These are phyloP conservation scores for Sedum album DNA, from an alignment of 164 flowering plant species.

Conservation along the genomic window DNA sequence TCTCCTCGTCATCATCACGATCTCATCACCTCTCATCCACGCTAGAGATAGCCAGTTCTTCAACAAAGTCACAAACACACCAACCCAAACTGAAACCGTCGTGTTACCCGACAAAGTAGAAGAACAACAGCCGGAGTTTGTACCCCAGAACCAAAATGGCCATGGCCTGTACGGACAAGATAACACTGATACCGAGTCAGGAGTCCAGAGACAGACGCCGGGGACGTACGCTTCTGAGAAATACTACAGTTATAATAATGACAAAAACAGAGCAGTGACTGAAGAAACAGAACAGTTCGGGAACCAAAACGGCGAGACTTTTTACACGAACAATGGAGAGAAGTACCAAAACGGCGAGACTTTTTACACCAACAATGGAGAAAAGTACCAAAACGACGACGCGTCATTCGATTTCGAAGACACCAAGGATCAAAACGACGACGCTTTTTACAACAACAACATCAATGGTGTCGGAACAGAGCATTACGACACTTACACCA, in stretches of 20 bases:
- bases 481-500: background rate
- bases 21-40: background rate
- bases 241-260: no score
- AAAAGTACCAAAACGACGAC: background rate
- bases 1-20: background rate
- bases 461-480: background rate
- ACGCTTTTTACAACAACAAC: background rate
- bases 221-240: background rate
- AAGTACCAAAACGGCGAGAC: background rate
- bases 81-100: background rate
- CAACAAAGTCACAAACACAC: conserved; percentile 2
- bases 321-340: background rate
- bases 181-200: background rate
- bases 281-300: background rate
- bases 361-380: background rate
- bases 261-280: background rate
- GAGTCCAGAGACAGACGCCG: background rate
- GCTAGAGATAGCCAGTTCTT: conserved; percentile 10
- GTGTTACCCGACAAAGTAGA: conserved; percentile 1
- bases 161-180: conserved; percentile 7
- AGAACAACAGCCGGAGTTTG: background rate
- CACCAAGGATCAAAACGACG: no score
- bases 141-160: conserved; percentile 7
- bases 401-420: no score
- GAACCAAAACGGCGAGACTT: no score